These are phyloP conservation scores for Sphaerulina vaccinii DNA, from an alignment of 2,329 filamentous ascomycete species.

Conservation along the genomic window DNA sequence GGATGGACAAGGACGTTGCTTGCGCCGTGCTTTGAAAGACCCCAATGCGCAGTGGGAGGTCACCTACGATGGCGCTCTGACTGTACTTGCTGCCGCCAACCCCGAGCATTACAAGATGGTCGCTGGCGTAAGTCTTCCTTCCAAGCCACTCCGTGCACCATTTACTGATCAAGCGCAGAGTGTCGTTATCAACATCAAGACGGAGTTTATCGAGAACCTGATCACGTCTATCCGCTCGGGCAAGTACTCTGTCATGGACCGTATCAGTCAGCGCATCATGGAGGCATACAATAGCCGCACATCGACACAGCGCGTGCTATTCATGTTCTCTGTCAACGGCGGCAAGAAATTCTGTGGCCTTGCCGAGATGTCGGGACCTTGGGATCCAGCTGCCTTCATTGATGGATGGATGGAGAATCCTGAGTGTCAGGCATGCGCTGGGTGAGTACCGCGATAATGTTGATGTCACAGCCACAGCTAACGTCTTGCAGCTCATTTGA, in stretches of 20 bases:
- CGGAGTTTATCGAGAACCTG: constrained; percentile 30
- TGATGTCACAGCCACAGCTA: constrained; percentile 5
- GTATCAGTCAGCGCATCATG: constrained; percentile 32
- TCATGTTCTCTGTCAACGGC: constrained; percentile 35
- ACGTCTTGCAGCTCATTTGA: constrained; percentile 28
- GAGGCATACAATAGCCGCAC: constrained; percentile 26
- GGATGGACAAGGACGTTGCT: constrained; percentile 10
- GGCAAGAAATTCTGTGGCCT: constrained; percentile 33
- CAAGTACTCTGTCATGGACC: constrained; percentile 27
- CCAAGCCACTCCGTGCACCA: neutral
- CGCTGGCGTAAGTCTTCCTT: constrained; percentile 26
- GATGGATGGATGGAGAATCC: constrained; percentile 26
- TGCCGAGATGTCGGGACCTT: constrained; percentile 32
- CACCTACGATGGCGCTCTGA: constrained; percentile 24
- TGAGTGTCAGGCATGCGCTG: constrained; percentile 12
- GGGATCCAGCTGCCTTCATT: constrained; percentile 21
- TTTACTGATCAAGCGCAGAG: constrained; percentile 26
- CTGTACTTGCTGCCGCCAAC: constrained; percentile 27
- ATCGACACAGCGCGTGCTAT: constrained; percentile 27
- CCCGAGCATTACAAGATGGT: constrained; percentile 31
- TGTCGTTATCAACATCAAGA: constrained; percentile 35
- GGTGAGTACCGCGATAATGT: constrained; percentile 14
- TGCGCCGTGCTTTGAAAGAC: constrained; percentile 26
- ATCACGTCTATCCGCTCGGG: constrained; percentile 21
- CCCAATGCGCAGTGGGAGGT: constrained; percentile 23